Base-by-base conservation (phyloP, 257 asterid genomes). In the Solanum commersonii region DNA sequence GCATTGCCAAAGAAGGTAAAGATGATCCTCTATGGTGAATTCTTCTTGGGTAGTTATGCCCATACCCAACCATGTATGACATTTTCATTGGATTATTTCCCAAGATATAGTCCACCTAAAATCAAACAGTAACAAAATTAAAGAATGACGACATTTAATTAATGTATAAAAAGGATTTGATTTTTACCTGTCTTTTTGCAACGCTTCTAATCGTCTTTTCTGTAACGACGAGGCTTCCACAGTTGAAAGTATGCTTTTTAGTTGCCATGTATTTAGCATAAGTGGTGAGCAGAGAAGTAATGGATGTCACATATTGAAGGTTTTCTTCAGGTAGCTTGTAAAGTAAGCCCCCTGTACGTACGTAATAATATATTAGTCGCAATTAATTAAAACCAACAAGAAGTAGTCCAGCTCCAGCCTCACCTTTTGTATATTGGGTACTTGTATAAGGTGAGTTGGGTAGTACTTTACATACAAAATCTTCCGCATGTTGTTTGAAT, bases 61-160 rank as follows among this genome's bases (percentile, higher is more conserved):
- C 98, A 37, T 91, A 95, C 14, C 98, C 99, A 29, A 95, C 99
- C 99, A 96, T 96, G 91, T 93, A 96, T 1, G 99, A 96, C 96
- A 93, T 94, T 85, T 87, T 93, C 94, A 94, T 84, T 1, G 99
- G 98, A 86, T 96, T 96, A 5, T 94, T 95, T 2, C 99, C 98
- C 46, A 96, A 84, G 0, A 95, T 94, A 88, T 96, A 96, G 91
- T 96, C 94, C 86, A 96, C 96, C 98, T 95, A 91, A 13, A 86
- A 34, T 70, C 25, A 56, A 56, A 20, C 3, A 56, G n/a, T 18
- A 5, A 23, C 4, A 14, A 10, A 87, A 23, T 56, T 9, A 56
- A 56, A 56, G 8, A 56, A 8, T 56, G 67, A 20, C 4, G 2
- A 0, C 67, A 7, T 56, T 56, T 56, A 20, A 56, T 56, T 22